Base-by-base conservation (phyloP, 306 rosid genomes). In the Cicer chorassanicum region DNA sequence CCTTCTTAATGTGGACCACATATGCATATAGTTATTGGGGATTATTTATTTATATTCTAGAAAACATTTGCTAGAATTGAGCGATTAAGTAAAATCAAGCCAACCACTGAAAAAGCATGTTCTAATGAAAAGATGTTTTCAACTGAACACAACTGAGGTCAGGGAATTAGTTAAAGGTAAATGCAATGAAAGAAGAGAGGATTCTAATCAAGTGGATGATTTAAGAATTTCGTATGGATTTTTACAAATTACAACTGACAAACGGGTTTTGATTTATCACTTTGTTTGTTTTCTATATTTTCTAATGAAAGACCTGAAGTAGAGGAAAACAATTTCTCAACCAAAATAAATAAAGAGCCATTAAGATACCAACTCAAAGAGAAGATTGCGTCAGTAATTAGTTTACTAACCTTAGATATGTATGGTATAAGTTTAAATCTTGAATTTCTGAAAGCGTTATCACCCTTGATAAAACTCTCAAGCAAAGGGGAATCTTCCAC, bases 391-490 rank as follows among this genome's bases (percentile, higher is more conserved):
- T 34, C 29, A 13, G 29, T 29, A 29, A 53, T 24, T 15, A 39
- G 10, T 53, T 68, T 57, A 66, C 85, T 51, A 66, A 94, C 99
- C 99, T 92, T 84, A 57, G 96, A 89, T 80, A 94, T 90, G 78
- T 92, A 92, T 7, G 99, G 99, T 79, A 94, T 92, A 56, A 92
- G 96, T 88, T 94, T 94, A 77, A 94, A 94, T 84, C 99, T 89
- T 7, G 97, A 92, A 80, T 92, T 89, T 80, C 99, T 86, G 48
- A 73, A 92, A 57, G 96, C 76, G 74, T 90, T 90, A 51, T 91
- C 97, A 51, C 99, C 97, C 66, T 90, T 86, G 72, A 94, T 86
- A 66, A 94, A 94, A 76, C 78, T 80, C 44, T 87, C 84, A 1
- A 94, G 88, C 83, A 88, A 76, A 19, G 93, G 95, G 72, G 85